A percentile compares a stretch with the other conserved stretches of the same genome.
Evolutionary conservation across 768 basidiomycete species (phyloP).

Genomic region (Naganishia kalamii): DNA sequence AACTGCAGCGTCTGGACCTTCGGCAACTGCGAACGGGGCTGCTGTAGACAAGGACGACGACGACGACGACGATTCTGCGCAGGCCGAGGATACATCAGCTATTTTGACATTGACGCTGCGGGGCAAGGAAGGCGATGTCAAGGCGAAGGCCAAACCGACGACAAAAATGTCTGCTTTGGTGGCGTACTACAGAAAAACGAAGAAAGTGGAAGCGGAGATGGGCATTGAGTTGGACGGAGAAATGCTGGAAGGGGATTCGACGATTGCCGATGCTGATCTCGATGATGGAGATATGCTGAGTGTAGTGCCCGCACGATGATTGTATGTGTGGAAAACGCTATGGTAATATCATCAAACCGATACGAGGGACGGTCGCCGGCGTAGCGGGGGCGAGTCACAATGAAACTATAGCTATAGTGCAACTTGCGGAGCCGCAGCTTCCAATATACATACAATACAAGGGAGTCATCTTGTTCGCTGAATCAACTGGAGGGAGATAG

Average conservation of each 20-base stretch:
- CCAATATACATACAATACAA: too few relatives aligned
- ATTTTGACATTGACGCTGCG: slow-evolving; percentile 6
- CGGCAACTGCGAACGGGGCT: background rate
- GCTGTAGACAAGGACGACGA: background rate
- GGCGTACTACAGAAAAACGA: background rate
- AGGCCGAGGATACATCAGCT: background rate
- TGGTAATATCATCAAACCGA: too few relatives aligned
- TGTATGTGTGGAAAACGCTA: background rate
- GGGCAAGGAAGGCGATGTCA: slow-evolving; percentile 2
- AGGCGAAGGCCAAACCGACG: slow-evolving; percentile 7
- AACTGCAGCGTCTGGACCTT: background rate
- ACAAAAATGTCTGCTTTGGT: slow-evolving; percentile 6
- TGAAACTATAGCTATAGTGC: too few relatives aligned
- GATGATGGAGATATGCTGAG: slow-evolving; percentile 15
- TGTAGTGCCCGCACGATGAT: background rate
- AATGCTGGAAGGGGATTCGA: slow-evolving; percentile 6
- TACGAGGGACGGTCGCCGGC: too few relatives aligned
- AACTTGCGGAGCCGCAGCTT: too few relatives aligned
- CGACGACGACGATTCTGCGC: background rate
- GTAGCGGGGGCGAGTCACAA: too few relatives aligned
- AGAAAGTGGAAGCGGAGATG: background rate
- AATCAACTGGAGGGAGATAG: too few relatives aligned
- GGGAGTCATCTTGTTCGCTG: too few relatives aligned
- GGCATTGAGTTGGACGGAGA: slow-evolving; percentile 11
- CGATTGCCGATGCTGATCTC: background rate